Evolutionary conservation across 2,329 filamentous ascomycete genomes (phyloP).

Genomic region (Monascus ruber): DNA sequence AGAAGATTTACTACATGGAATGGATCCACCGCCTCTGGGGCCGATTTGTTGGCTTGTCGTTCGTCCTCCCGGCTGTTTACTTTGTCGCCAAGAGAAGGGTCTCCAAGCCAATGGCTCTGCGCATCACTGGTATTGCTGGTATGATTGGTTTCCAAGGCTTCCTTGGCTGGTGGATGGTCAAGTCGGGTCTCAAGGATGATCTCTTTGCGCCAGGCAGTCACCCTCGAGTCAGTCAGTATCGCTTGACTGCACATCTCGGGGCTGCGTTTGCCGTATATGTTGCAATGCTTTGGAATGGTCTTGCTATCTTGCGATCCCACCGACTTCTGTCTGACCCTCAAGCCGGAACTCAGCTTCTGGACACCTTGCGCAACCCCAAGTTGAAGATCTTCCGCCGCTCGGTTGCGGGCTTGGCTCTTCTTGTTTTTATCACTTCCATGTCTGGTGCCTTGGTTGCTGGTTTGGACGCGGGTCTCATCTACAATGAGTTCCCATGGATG

Average conservation of each 20-base stretch:
- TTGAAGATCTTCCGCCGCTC: constrained; percentile 63
- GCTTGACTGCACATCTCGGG: constrained; percentile 76
- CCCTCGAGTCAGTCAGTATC: constrained; percentile 88
- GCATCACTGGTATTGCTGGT: constrained; percentile 69
- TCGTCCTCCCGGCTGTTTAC: constrained; percentile 78
- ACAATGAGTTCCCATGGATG: constrained; percentile 98
- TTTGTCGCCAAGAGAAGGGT: constrained; percentile 74
- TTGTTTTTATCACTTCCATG: constrained; percentile 85
- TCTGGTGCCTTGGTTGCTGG: constrained; percentile 90
- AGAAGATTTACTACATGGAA: constrained; percentile 99
- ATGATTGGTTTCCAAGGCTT: constrained; percentile 92
- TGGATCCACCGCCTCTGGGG: constrained; percentile 96
- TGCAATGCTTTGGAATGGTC: constrained; percentile 84
- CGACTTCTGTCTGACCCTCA: constrained; percentile 58
- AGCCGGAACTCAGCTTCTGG: constrained; percentile 48
- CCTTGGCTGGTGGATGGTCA: constrained; percentile 99
- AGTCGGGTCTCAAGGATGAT: constrained; percentile 89
- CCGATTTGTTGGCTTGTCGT: constrained; percentile 77
- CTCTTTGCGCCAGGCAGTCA: constrained; percentile 83
- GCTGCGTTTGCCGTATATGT: constrained; percentile 88
- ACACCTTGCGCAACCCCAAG: constrained; percentile 53
- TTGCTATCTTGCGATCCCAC: constrained; percentile 70
- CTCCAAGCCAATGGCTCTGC: constrained; percentile 62
- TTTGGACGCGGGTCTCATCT: constrained; percentile 91
- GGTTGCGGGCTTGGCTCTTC: constrained; percentile 55